Conservation (phyloP, 306 rosid species). For the Vigna mungo region DNA sequence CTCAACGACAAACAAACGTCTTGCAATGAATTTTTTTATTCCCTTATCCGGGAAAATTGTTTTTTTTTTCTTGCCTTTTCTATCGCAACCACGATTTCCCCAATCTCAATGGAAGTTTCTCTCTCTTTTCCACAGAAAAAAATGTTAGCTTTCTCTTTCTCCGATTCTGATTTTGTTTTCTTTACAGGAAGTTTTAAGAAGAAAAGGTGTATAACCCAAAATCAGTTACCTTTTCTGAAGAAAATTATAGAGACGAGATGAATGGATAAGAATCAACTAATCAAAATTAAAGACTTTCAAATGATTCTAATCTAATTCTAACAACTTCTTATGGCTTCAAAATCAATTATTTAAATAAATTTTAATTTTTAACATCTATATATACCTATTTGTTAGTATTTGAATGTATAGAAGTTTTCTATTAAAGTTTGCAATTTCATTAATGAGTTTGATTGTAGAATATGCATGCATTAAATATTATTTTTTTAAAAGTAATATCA, state of each 20-base stretch:
- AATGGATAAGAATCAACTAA: neutral
- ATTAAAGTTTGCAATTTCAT: too few species aligned
- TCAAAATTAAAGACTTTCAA: neutral
- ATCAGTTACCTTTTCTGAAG: neutral
- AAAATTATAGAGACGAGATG: neutral
- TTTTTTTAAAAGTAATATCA: too few species aligned
- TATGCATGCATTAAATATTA: too few species aligned
- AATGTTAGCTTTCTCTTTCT: constrained; percentile 34
- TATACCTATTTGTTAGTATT: too few species aligned
- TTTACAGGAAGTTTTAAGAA: constrained; percentile 3
- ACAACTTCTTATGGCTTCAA: neutral
- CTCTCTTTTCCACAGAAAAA: constrained; percentile 6
- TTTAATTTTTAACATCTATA: too few species aligned
- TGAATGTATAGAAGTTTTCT: too few species aligned
- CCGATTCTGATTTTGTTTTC: constrained; percentile 23
- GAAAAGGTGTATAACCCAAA: neutral
- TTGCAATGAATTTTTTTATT: constrained; percentile 24
- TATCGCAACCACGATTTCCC: constrained; percentile 31
- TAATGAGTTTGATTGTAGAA: too few species aligned
- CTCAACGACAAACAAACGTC: constrained; percentile 39
- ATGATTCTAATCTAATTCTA: neutral
- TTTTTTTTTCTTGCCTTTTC: constrained; percentile 4
- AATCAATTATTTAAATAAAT: neutral
- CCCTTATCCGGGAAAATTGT: constrained; percentile 37
- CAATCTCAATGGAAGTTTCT: constrained; percentile 31